Base-by-base conservation (phyloP, 306 rosid genomes). In the Cucumis cinereus region DNA sequence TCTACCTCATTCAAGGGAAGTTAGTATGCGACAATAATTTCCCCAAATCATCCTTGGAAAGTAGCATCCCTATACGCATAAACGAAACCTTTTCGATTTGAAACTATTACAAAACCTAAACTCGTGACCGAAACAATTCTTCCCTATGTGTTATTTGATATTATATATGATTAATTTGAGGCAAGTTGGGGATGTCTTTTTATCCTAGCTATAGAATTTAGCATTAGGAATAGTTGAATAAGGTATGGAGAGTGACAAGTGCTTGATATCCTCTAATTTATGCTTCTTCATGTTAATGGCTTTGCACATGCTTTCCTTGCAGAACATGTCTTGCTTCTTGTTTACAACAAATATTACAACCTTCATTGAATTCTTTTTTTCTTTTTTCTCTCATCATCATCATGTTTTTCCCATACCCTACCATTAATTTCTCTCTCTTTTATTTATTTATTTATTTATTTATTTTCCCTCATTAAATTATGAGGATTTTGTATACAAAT, bases 241-340 rank as follows among this genome's bases (percentile, higher is more conserved):
- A 68, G 74, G 74, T 40, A 68, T 68, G 55, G 74, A 68, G 6
- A 68, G 55, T 68, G 74, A 68, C 74, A 68, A 43, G 74, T 41
- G 74, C 55, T 68, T 43, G 74, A 68, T 20, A 68, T 68, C 54
- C 74, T 68, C 74, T 68, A n/a, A 41, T 43, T 68, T 68, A 66
- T 66, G 73, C 73, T 66, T 66, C 53, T 38, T 45, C 73, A 0
- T 66, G 75, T 49, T 70, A 7, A 72, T 72, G 60, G 17, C 15
- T 72, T 28, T 8, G 41, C 76, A 72, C 76, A 72, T 72, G 76
- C 76, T 72, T 10, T 52, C 76, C 33, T 52, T 72, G 45, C 76
- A 50, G 43, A 72, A 72, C 76, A 72, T 72, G 76, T 70, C 75
- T 19, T 70, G 75, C 75, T 70, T 70, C 75, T 33, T 0, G 58